Evolutionary conservation across 495 filamentous ascomycete species (phyloP), one percentile per base, ranked within the genome.

Genomic region (Apiosordaria backusii): DNA sequence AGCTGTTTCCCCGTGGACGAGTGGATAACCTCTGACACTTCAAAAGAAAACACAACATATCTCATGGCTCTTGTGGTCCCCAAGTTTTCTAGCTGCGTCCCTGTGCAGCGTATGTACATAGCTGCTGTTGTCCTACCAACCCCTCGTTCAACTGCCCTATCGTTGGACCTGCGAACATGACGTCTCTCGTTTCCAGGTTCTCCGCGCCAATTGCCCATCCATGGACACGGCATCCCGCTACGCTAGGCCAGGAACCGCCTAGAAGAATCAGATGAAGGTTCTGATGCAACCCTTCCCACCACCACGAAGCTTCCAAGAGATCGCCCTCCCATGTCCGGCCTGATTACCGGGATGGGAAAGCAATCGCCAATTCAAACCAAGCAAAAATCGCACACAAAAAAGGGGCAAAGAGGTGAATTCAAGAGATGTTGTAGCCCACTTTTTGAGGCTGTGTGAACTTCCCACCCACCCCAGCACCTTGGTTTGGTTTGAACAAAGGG

Each of bases 371-470:
- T 13, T n/a, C 5, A 45, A 45, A 45, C 5, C 35, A 45, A 45
- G 35, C 35, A 45, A 15, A 18, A 45, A 45, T 13, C 35, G 9
- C 35, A 45, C 10, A 7, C 10, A 45, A 13, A 40, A 45, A 13
- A 45, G 35, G 35, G 35, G 35, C 35, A 1, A 45, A 45, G 16
- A 45, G 35, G 27, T 29, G 4, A 45, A 15, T 7, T 45, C n/a
- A n/a, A n/a, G 35, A 45, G 9, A 45, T 45, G 1, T 5, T 10
- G 9, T 45, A 18, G 21, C 62, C 62, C 68, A 63, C 62, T 68
- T 68, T 67, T 70, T 68, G 66, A 57, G 68, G 68, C 68, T 68
- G 68, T 70, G 68, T 29, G 53, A 50, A 16, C 57, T 50, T n/a
- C 21, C 4, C 22, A 24, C 19, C 35, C 35, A n/a, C n/a, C n/a